phyloP scores from a whole-genome alignment of 805 yeast species.

The Allodekkera sacchari region DNA sequence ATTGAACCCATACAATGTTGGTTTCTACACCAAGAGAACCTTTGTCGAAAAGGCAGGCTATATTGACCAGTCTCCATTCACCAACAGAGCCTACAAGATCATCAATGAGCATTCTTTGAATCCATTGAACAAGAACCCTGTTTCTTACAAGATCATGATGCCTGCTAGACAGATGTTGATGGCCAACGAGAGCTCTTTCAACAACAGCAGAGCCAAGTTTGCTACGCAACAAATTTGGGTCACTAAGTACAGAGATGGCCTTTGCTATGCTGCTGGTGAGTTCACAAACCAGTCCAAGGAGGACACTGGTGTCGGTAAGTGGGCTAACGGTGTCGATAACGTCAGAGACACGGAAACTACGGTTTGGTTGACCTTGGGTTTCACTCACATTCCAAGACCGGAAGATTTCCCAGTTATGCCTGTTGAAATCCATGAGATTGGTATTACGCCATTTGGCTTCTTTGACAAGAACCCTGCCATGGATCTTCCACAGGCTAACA shows the following conservation, averaged over 20 bases:
- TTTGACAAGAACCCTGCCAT: constrained; percentile 72
- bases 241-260: constrained; percentile 65
- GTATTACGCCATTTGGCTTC: constrained; percentile 64
- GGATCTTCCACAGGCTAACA: constrained; percentile 66
- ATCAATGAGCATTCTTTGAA: constrained; percentile 67
- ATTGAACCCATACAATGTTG: constrained; percentile 60
- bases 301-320: constrained; percentile 63
- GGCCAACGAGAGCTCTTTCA: constrained; percentile 55
- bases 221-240: constrained; percentile 80
- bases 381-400: constrained; percentile 75
- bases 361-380: constrained; percentile 75
- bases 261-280: constrained; percentile 75
- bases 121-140: constrained; percentile 61
- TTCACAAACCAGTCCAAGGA: constrained; percentile 71
- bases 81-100: constrained; percentile 66
- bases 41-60: constrained; percentile 62
- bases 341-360: constrained; percentile 72
- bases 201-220: constrained; percentile 61
- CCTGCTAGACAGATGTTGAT: constrained; percentile 72
- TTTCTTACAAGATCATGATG: constrained; percentile 66
- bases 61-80: constrained; percentile 67
- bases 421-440: constrained; percentile 64
- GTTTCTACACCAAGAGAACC: constrained; percentile 56
- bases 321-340: constrained; percentile 60
- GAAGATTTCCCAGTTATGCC: constrained; percentile 93